phyloP scores from a whole-genome alignment of 2,329 filamentous ascomycete genomes.

The Phyllosticta citrichinensis region DNA sequence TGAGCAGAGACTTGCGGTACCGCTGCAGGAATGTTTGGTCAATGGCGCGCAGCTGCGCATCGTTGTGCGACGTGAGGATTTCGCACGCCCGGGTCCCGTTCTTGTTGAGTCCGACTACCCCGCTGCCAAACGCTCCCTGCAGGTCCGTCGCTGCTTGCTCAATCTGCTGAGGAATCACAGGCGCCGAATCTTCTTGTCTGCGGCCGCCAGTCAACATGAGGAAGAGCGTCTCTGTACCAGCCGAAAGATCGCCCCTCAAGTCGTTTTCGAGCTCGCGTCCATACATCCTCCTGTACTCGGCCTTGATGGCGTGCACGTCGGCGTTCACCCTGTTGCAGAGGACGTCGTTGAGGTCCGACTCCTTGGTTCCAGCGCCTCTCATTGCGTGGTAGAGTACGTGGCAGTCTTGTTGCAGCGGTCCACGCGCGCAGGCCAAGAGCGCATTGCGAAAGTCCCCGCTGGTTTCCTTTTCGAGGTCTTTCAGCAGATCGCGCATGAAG shows the following conservation, averaged over 20 bases:
- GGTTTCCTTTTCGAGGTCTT: slow-evolving; percentile 70
- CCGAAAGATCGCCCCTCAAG: slow-evolving; percentile 68
- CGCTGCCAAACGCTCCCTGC: slow-evolving; percentile 56
- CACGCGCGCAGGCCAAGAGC: slow-evolving; percentile 63
- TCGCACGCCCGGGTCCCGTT: slow-evolving; percentile 70
- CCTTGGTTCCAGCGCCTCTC: slow-evolving; percentile 75
- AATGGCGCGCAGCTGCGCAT: slow-evolving; percentile 78
- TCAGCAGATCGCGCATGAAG: slow-evolving; percentile 58
- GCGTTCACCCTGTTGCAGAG: slow-evolving; percentile 76
- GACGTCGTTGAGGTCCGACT: slow-evolving; percentile 75
- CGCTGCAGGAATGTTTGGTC: slow-evolving; percentile 63
- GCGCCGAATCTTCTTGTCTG: slow-evolving; percentile 67
- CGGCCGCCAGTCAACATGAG: slow-evolving; percentile 66
- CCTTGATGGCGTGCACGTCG: slow-evolving; percentile 78
- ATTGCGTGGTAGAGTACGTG: slow-evolving; percentile 61
- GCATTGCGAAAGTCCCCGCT: slow-evolving; percentile 64
- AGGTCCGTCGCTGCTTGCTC: slow-evolving; percentile 68
- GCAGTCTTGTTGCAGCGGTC: slow-evolving; percentile 70
- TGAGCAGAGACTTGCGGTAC: slow-evolving; percentile 60
- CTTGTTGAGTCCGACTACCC: slow-evolving; percentile 45
- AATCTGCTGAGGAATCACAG: slow-evolving; percentile 61
- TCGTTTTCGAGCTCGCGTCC: slow-evolving; percentile 57
- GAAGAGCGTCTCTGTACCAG: slow-evolving; percentile 81
- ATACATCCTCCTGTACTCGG: slow-evolving; percentile 60
- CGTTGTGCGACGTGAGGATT: slow-evolving; percentile 64